These are phyloP conservation scores for Paecilomyces niveus DNA, from an alignment of 2,329 filamentous ascomycete genomes.

Conservation along the genomic window DNA sequence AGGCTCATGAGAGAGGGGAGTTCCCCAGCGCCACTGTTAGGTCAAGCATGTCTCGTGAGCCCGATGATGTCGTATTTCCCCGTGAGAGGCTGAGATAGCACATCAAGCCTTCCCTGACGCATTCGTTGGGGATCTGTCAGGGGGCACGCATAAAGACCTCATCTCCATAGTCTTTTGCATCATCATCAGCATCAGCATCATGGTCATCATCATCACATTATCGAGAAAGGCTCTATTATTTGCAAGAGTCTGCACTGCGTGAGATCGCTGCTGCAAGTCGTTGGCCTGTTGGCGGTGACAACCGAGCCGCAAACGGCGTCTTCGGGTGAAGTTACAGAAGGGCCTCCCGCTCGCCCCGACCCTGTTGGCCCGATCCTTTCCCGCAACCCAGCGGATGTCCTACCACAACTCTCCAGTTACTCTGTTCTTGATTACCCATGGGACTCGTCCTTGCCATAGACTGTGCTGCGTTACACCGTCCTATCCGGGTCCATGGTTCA, in stretches of 20 bases:
- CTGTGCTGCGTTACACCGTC: slow-evolving; percentile 22
- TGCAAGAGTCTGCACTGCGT: neutral
- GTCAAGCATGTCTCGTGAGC: neutral
- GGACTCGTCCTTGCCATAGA: slow-evolving; percentile 5
- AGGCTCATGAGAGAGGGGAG: neutral
- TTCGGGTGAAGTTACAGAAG: neutral
- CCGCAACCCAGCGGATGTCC: neutral
- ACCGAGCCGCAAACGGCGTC: neutral
- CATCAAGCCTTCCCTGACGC: neutral
- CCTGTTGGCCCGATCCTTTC: slow-evolving; percentile 1
- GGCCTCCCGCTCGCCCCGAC: neutral
- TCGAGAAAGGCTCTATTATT: neutral
- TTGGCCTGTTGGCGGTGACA: neutral
- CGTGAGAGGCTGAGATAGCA: neutral
- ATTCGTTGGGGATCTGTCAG: neutral
- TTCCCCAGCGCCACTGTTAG: neutral
- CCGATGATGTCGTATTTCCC: neutral
- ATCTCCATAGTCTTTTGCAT: neutral
- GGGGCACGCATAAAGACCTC: neutral
- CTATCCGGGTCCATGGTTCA: slow-evolving; percentile 34
- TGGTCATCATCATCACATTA: neutral
- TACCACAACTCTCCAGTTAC: neutral
- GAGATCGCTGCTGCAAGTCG: neutral
- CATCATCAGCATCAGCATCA: neutral
- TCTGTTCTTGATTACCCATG: neutral